A percentile compares a stretch with the other conserved stretches of the same genome.
Conservation (phyloP, 2,329 filamentous ascomycete species). For the Malbranchea cinnamomea region DNA sequence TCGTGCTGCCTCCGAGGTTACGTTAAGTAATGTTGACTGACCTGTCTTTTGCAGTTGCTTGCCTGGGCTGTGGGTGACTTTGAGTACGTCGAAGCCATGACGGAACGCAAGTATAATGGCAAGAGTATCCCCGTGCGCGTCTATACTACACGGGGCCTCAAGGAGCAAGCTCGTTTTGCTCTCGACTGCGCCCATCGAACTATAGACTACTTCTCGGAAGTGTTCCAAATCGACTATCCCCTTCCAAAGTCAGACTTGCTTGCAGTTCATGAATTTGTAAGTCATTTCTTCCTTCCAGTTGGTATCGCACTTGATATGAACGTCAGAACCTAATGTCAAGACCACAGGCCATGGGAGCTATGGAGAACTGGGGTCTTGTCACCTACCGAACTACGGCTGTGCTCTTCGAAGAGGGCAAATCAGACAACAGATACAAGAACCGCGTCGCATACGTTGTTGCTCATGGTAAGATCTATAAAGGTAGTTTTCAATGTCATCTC, state of each 20-base stretch:
- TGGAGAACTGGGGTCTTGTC: slow-evolving; percentile 95
- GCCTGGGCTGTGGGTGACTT: slow-evolving; percentile 96
- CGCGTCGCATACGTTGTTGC: slow-evolving; percentile 92
- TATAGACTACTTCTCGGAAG: slow-evolving; percentile 90
- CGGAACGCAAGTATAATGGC: slow-evolving; percentile 77
- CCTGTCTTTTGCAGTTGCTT: slow-evolving; percentile 48
- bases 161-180: slow-evolving; percentile 80
- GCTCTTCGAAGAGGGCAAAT: slow-evolving; percentile 86
- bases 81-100: slow-evolving; percentile 87
- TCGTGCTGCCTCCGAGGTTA: slow-evolving; percentile 13
- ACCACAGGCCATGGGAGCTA: slow-evolving; percentile 51
- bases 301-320: slow-evolving; percentile 13
- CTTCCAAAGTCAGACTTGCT: slow-evolving; percentile 83
- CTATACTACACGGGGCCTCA: slow-evolving; percentile 88
- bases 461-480: slow-evolving; percentile 38
- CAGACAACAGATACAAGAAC: slow-evolving; percentile 81
- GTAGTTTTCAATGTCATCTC: slow-evolving; percentile 2
- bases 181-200: slow-evolving; percentile 83
- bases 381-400: slow-evolving; percentile 93
- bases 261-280: slow-evolving; percentile 83
- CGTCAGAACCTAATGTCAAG: slow-evolving; percentile 2
- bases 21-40: slow-evolving; percentile 1
- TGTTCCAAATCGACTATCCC: slow-evolving; percentile 86
- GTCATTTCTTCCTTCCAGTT: slow-evolving; percentile 16
- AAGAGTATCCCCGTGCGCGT: slow-evolving; percentile 85